phyloP scores from a whole-genome alignment of 208 protist genomes.

The Baffinella frigidus region DNA sequence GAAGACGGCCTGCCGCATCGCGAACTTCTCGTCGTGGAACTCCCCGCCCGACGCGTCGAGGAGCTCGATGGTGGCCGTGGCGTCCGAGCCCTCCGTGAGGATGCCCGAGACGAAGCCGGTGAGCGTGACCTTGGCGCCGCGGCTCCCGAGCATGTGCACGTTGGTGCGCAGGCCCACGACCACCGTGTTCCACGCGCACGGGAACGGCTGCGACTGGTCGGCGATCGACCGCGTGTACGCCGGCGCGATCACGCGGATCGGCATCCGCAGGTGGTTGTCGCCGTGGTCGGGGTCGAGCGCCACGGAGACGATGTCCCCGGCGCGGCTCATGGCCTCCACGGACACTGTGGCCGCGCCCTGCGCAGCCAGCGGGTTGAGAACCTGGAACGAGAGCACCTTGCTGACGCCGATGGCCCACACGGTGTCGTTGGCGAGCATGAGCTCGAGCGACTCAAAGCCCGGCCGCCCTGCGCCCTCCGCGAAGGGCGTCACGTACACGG shows the following conservation, averaged over 20 bases:
- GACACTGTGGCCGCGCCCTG: not conserved
- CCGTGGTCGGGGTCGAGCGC: no score
- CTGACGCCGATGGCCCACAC: no score
- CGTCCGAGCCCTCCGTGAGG: no score
- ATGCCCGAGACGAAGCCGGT: no score
- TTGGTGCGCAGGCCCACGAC: not conserved
- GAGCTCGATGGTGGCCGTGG: not conserved
- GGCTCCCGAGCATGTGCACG: not conserved
- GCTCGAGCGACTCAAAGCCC: no score
- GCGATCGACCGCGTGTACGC: not conserved
- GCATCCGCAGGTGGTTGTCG: no score
- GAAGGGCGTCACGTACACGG: no score
- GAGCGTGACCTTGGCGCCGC: not conserved
- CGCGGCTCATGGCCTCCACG: not conserved
- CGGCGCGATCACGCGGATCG: not conserved
- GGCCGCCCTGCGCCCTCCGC: no score
- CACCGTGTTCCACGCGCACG: conserved; percentile 6
- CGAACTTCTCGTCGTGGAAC: not conserved
- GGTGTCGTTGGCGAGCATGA: no score
- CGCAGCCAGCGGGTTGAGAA: not conserved
- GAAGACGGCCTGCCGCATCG: not conserved
- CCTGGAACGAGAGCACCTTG: conserved; percentile 33
- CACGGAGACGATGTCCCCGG: not conserved
- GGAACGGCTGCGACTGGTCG: not conserved
- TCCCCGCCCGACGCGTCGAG: not conserved